These are phyloP conservation scores for Mycosphaerella arachidis DNA, from an alignment of 2,329 filamentous ascomycete species.

Conservation along the genomic window DNA sequence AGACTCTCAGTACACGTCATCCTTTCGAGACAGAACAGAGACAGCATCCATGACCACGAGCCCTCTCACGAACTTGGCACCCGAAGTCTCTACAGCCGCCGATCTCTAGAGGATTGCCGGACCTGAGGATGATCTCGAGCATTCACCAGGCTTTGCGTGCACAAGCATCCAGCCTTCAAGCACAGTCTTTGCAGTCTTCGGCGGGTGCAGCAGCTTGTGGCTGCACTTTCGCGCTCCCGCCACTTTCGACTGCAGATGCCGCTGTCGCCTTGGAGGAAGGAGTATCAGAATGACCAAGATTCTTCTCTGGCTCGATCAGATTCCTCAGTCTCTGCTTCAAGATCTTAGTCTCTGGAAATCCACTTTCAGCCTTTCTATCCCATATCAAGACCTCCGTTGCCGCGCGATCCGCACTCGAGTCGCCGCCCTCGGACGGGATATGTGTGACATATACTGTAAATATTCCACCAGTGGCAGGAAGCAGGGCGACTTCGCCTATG, in stretches of 20 bases:
- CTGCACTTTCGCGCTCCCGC: background rate
- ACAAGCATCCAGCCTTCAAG: background rate
- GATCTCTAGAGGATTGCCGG: background rate
- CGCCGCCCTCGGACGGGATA: conserved; percentile 8
- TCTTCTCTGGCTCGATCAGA: conserved; percentile 69
- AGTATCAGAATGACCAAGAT: conserved; percentile 67
- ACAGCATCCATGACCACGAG: background rate
- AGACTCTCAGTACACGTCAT: background rate
- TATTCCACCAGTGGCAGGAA: conserved; percentile 77
- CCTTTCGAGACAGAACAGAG: background rate
- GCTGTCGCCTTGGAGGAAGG: conserved; percentile 24
- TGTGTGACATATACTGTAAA: conserved; percentile 68
- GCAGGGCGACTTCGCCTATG: conserved; percentile 81
- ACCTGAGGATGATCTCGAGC: background rate
- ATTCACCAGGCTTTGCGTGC: background rate
- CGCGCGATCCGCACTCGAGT: conserved; percentile 9
- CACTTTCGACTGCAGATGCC: background rate
- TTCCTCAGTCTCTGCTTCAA: conserved; percentile 81
- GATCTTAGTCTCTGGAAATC: conserved; percentile 92
- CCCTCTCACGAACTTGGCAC: too few relatives aligned
- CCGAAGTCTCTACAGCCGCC: background rate
- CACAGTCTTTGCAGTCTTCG: conserved; percentile 7
- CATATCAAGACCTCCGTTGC: conserved; percentile 61
- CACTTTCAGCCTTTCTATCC: conserved; percentile 81
- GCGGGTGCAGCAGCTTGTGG: background rate